Base-by-base conservation (phyloP, 257 asterid genomes). In the Rauvolfia tetraphylla region DNA sequence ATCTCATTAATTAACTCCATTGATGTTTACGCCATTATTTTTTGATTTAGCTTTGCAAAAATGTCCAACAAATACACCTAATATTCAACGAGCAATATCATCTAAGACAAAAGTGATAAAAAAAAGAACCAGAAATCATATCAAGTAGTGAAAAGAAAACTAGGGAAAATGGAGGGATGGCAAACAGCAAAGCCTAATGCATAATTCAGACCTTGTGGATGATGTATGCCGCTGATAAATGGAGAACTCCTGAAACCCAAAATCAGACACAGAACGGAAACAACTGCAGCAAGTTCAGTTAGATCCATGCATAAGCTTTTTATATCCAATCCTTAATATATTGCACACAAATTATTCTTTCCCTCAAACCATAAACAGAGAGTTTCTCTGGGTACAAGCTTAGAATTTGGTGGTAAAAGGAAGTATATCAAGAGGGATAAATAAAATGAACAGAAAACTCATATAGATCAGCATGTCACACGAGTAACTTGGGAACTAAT, bases 291-390 rank as follows among this genome's bases (percentile, higher is more conserved):
- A 6, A 42, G 25, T 6, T 29, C 18, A 1, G 33, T 9, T 1
- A 57, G 39, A 53, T 25, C 51, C 20, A 23, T 33, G 36, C 33
- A 34, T 9, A 23, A 72, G 46, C 44, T 34, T 34, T n/a, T 5
- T 14, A 34, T 0, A 33, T 49, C 44, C 20, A 31, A 49, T 7
- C 56, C 17, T 8, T 11, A 20, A 8, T 72, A 29, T 12, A 0
- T 33, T 17, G 65, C 31, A 53, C 34, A 27, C 8, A 51, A 31
- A 1, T 56, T 25, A 31, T 20, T 71, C 49, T n/a, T n/a, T 7
- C 48, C 46, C 14, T 49, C 48, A 15, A 72, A 72, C 68, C 39
- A 62, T 62, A 62, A 59, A 31, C 68, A 33, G 44, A 61, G 68
- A 46, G 51, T 46, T 49, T 4, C 22, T 13, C 5, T 14, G 15